These are phyloP conservation scores for Xylariales sp. DNA, from an alignment of 2,329 filamentous ascomycete genomes.

Conservation along the genomic window DNA sequence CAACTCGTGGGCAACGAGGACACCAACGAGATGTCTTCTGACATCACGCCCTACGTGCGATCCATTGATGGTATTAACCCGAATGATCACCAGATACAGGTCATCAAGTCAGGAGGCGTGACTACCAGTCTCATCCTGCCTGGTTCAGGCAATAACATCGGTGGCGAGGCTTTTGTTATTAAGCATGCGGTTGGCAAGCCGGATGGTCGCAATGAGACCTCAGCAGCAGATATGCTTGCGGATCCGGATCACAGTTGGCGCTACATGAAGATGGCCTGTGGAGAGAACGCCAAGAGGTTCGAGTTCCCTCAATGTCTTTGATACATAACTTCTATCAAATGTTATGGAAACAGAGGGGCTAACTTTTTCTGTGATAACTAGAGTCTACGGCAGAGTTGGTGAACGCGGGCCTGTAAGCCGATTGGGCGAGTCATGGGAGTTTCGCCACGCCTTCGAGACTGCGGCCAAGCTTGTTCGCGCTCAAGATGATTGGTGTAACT, in stretches of 20 bases:
- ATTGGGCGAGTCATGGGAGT: slow-evolving; percentile 65
- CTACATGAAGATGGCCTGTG: slow-evolving; percentile 75
- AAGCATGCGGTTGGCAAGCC: slow-evolving; percentile 60
- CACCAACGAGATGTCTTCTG: slow-evolving; percentile 57
- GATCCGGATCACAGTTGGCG: slow-evolving; percentile 62
- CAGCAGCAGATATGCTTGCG: slow-evolving; percentile 58
- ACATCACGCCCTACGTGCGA: slow-evolving; percentile 64
- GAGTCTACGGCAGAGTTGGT: slow-evolving; percentile 53
- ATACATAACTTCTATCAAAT: too few relatives aligned
- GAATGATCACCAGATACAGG: slow-evolving; percentile 58
- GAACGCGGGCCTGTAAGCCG: slow-evolving; percentile 53
- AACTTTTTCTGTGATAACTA: too few relatives aligned
- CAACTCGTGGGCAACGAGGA: slow-evolving; percentile 50
- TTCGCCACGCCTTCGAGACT: slow-evolving; percentile 63
- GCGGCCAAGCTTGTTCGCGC: slow-evolving; percentile 50
- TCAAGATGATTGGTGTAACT: slow-evolving; percentile 65
- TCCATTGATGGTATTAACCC: slow-evolving; percentile 62
- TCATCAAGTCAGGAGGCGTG: slow-evolving; percentile 70
- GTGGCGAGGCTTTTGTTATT: slow-evolving; percentile 64
- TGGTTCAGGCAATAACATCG: slow-evolving; percentile 69
- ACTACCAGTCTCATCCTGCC: slow-evolving; percentile 64
- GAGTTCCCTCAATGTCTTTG: too few relatives aligned
- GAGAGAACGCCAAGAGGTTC: slow-evolving; percentile 64
- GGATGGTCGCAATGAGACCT: slow-evolving; percentile 59
- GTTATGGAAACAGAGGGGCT: too few relatives aligned